These are phyloP conservation scores for Metschnikowia lunata DNA, from an alignment of 805 yeast genomes.

Conservation along the genomic window DNA sequence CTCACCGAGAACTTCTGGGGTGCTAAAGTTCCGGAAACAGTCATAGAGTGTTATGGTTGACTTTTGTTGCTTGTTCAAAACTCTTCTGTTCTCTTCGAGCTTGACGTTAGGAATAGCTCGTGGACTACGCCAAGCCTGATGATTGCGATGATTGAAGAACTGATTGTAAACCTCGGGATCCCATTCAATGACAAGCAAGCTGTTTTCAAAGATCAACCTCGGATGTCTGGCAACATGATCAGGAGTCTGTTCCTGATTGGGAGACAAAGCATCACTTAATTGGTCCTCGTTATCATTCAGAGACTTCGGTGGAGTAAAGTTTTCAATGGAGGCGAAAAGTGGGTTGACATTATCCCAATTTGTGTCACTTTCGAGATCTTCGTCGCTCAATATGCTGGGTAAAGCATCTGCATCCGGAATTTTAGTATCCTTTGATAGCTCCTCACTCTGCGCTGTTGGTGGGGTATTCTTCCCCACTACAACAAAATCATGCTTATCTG, in stretches of 20 bases:
- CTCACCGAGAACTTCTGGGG: constrained; percentile 79
- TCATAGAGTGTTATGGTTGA: constrained; percentile 54
- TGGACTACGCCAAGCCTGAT: constrained; percentile 52
- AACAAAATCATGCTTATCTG: constrained; percentile 9
- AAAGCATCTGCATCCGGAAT: not conserved
- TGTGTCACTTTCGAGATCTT: constrained; percentile 26
- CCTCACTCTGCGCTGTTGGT: not conserved
- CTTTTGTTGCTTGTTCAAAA: constrained; percentile 37
- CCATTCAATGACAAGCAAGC: constrained; percentile 66
- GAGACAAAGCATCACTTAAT: not conserved
- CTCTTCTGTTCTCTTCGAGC: constrained; percentile 44
- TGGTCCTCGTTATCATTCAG: not conserved
- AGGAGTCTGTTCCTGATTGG: not conserved
- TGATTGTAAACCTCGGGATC: constrained; percentile 40
- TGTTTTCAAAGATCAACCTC: constrained; percentile 18
- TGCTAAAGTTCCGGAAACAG: constrained; percentile 70
- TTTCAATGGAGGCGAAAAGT: constrained; percentile 12
- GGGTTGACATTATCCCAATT: constrained; percentile 16
- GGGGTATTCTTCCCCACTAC: not conserved
- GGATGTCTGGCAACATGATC: constrained; percentile 1
- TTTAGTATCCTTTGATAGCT: constrained; percentile 8
- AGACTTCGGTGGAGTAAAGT: constrained; percentile 4
- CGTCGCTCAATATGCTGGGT: constrained; percentile 16
- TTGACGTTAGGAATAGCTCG: constrained; percentile 46
- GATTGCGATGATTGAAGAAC: constrained; percentile 47